Conservation (phyloP, 768 basidiomycete genomes). For the Piloderma croceum region DNA sequence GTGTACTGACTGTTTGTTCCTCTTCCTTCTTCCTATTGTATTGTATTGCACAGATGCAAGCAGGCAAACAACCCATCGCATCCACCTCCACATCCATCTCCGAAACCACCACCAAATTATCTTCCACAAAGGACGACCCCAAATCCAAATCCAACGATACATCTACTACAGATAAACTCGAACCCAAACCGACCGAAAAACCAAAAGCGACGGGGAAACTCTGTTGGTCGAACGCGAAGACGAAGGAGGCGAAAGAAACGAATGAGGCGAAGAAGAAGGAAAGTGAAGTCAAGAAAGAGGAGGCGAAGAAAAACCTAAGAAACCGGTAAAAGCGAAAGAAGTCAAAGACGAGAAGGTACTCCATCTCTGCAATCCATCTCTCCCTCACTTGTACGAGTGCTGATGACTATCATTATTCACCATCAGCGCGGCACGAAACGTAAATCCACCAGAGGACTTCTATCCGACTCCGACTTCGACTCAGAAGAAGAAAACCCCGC, state of each 20-base stretch:
- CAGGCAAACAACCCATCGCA: constrained; percentile 12
- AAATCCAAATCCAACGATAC: constrained; percentile 21
- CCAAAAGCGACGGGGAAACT: constrained; percentile 44
- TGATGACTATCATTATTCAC: constrained; percentile 21
- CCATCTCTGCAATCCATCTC: not conserved
- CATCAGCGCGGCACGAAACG: constrained; percentile 34
- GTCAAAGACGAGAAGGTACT: not conserved
- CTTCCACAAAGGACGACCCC: constrained; percentile 1
- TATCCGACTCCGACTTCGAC: constrained; percentile 8
- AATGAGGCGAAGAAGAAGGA: constrained; percentile 9
- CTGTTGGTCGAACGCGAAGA: constrained; percentile 57
- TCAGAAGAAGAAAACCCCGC: constrained; percentile 8
- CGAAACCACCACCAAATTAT: constrained; percentile 14
- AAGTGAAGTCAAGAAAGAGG: constrained; percentile 4
- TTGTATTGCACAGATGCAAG: constrained; percentile 2
- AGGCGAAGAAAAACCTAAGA: constrained; percentile 14
- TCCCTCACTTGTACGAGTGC: not conserved
- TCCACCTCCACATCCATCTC: constrained; percentile 18
- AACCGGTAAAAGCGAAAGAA: constrained; percentile 7
- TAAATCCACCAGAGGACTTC: constrained; percentile 36
- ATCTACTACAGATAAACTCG: constrained; percentile 16
- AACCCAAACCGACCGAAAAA: constrained; percentile 21
- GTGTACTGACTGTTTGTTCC: no score
- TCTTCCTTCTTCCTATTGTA: constrained; percentile 2
- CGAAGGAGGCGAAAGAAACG: constrained; percentile 10